Base-by-base conservation (phyloP, 2,329 filamentous ascomycete genomes). In the Rutstroemia sydowiana region DNA sequence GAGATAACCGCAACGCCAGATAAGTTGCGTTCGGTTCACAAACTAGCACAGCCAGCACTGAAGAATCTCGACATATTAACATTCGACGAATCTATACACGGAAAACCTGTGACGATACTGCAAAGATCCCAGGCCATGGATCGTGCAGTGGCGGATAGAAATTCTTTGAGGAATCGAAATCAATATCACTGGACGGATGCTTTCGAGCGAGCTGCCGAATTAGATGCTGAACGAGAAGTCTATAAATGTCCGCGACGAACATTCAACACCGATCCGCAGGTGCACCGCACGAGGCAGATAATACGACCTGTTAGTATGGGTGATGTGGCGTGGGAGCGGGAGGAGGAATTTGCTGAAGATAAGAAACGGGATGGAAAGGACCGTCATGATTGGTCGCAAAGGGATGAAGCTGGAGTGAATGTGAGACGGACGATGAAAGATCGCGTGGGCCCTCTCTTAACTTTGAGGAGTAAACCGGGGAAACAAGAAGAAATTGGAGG, bases 301-400 rank as follows among this genome's bases (percentile, higher is more conserved):
- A 5, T 20, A n/a, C 56, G 61, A 28, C 60, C 61, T 6, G 18
- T 60, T 20, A 64, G 61, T 32, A 60, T 57, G 11, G 59, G 59
- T 9, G 60, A 63, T 54, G 31, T 58, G 3, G 50, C 57, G 18
- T 59, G 55, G 55, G 58, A 61, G 4, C 50, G 59, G 26, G 51
- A 54, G n/a, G 57, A 56, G n/a, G 40, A 31, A 26, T 13, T 4
- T 26, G 4, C 21, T 8, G 43, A 44, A 49, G 44, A 42, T 11
- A 28, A 14, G 18, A 51, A 40, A 21, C 42, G 48, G 36, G 41
- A 41, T 14, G 42, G 7, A 23, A 55, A 62, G 39, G 59, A 64
- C 43, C 51, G 60, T 18, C 59, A 61, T 45, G 78, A 82, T 63
- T 83, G 79, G 79, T 75, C 76, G 28, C 78, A 82, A 62, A 75